Conservation (phyloP, 345 rosid genomes). For the Dipteronia sinensis region DNA sequence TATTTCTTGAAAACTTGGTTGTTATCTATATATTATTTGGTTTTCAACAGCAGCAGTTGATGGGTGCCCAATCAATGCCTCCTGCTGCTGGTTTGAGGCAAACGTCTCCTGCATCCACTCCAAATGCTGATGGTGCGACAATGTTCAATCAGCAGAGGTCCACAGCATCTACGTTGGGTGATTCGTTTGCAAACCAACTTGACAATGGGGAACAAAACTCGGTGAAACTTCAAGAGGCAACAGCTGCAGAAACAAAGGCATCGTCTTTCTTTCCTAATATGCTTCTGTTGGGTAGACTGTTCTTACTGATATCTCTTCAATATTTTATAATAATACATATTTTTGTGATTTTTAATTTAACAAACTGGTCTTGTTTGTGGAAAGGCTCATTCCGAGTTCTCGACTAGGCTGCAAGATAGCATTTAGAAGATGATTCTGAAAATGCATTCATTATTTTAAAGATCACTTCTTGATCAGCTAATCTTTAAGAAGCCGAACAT, state of each 20-base stretch:
- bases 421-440: too few relatives aligned
- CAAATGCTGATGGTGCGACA: constrained; percentile 46
- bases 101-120: constrained; percentile 48
- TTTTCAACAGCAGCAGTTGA: constrained; percentile 62
- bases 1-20: constrained; percentile 19
- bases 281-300: background rate
- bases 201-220: constrained; percentile 42
- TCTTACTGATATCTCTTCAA: too few relatives aligned
- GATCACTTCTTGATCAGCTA: background rate
- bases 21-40: constrained; percentile 41
- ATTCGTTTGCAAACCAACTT: constrained; percentile 58
- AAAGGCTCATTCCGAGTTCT: background rate
- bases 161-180: constrained; percentile 48
- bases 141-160: constrained; percentile 54
- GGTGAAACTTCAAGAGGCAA: constrained; percentile 36
- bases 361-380: too few relatives aligned
- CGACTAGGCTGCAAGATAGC: background rate
- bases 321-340: too few relatives aligned
- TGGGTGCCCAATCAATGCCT: constrained; percentile 54
- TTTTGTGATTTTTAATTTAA: too few relatives aligned
- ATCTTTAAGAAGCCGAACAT: too few relatives aligned
- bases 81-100: constrained; percentile 69
- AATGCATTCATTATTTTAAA: background rate
- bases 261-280: constrained; percentile 16
- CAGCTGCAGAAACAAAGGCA: constrained; percentile 64